Base-by-base conservation (phyloP, 192 early-diverging fungal genomes). In the Bifiguratus adelaidae region DNA sequence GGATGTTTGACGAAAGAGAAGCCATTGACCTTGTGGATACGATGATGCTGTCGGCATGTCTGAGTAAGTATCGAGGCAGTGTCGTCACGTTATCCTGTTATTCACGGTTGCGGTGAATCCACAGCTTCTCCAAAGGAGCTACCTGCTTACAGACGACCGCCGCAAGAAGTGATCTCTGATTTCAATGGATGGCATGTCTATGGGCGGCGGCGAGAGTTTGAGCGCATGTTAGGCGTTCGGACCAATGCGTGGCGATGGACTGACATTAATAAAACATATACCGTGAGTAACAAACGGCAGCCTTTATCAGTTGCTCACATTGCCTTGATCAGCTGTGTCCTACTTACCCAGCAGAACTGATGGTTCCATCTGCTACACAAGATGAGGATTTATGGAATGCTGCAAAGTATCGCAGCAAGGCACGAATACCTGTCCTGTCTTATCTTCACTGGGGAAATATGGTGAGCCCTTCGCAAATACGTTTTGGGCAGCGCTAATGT, bases 331-430 rank as follows among this genome's bases (percentile, higher is more conserved):
- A 88, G 80, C 78, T 95, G 51, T 92, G 82, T 32, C 68, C 83
- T 1, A 96, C 95, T 11, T 99, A 99, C 56, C 93, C 95, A 21
- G 48, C 69, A 0, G 46, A 73, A 4, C 54, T 99, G 36, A 83
- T 75, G 0, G 92, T 99, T 7, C 95, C 95, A 12, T 29, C 70
- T 11, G 80, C 72, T 52, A 95, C 96, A 50, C 88, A 81, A 50
- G 95, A 99, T 55, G 85, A 81, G 30, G 82, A 84, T n/a, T 58
- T 99, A 48, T 80, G 74, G 16, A 83, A 99, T 68, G 91, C 90
- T 5, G 82, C 74, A 19, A 84, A 83, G 60, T 91, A 93, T 56
- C 71, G 95, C 44, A 91, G 88, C 65, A 97, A 95, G 64, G 67
- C 72, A 0, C 65, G 95, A 21, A 80, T 99, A 51, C 95, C 95